A percentile compares a stretch with the other conserved stretches of the same genome.
These are phyloP conservation scores for Rhodotorula glutinis DNA, from an alignment of 1,284 basidiomycete species.

Conservation along the genomic window DNA sequence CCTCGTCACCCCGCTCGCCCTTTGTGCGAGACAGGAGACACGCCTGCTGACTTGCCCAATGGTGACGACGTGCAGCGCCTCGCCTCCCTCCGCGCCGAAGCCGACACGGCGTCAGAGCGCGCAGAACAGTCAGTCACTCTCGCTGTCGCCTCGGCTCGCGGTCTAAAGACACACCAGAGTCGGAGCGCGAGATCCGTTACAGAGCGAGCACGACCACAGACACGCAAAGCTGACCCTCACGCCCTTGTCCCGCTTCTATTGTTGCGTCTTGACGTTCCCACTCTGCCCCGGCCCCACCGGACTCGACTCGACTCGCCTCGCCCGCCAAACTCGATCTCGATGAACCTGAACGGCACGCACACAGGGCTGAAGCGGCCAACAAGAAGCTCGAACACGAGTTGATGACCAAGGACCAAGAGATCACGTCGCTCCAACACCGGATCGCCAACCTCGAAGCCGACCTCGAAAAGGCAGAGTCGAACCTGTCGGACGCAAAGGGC, in stretches of 20 bases:
- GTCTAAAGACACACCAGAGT: too few relatives aligned
- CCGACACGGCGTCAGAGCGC: conserved; percentile 71
- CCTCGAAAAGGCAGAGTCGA: conserved; percentile 72
- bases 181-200: neutral
- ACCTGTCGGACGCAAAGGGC: conserved; percentile 68
- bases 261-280: too few relatives aligned
- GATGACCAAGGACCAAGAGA: conserved; percentile 83
- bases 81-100: conserved; percentile 72
- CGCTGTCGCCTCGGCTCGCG: neutral
- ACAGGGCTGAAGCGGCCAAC: conserved; percentile 70
- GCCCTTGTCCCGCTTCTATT: too few relatives aligned
- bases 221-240: too few relatives aligned
- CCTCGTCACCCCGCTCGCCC: too few relatives aligned
- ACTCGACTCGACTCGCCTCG: too few relatives aligned
- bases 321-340: neutral
- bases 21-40: too few relatives aligned
- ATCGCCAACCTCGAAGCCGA: conserved; percentile 67
- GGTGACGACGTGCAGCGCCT: conserved; percentile 51
- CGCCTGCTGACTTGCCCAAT: neutral
- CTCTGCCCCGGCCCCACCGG: too few relatives aligned
- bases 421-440: conserved; percentile 76
- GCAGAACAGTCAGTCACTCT: conserved; percentile 59
- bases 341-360: neutral
- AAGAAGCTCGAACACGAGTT: conserved; percentile 67
- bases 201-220: too few relatives aligned